Evolutionary conservation across 1,284 basidiomycete species (phyloP), one percentile per base, ranked within the genome.

Genomic region (Sanghuangporus weigelae): DNA sequence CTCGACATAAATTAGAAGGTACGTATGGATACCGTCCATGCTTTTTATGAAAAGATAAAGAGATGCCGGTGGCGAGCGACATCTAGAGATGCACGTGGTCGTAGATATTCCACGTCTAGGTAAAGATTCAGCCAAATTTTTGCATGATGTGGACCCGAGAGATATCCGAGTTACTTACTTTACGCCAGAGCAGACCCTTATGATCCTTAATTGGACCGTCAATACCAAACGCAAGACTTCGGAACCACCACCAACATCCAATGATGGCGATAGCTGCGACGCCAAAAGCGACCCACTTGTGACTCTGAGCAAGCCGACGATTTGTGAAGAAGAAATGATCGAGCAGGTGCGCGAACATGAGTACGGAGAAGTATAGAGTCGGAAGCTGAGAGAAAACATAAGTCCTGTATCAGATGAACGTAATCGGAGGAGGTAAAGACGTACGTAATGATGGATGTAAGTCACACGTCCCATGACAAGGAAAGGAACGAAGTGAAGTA

Each of bases 401-500:
- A 38, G 63, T n/a, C 57, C 26, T 31, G 63, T 26, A 48, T 66
- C 31, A 48, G 26, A 31, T 57, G 23, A 39, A 35, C 39, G 26
- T 10, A 50, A 23, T 19, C 36, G 50, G 26, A 26, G 16, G n/a
- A 38, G 14, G 48, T 10, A 65, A 16, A 40, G 21, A 79, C 88
- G 62, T 69, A 91, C 88, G 71, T 93, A 95, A 78, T 95, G 93
- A 73, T 95, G 93, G 12, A 95, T 77, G 69, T 95, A 95, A 48
- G 93, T 95, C 1, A 95, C 92, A 69, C 95, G 90, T 36, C 93
- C 95, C 95, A 98, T 97, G 76, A 97, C 87, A 69, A 98, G 79
- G 85, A 97, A 98, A 0, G 96, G 96, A 26, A 90, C 71, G 70
- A 87, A 98, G 77, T 99, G 96, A 71, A 99, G 81, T 38, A 84